Evolutionary conservation across 495 filamentous ascomycete species (phyloP).

Genomic region (Penicillium herquei): DNA sequence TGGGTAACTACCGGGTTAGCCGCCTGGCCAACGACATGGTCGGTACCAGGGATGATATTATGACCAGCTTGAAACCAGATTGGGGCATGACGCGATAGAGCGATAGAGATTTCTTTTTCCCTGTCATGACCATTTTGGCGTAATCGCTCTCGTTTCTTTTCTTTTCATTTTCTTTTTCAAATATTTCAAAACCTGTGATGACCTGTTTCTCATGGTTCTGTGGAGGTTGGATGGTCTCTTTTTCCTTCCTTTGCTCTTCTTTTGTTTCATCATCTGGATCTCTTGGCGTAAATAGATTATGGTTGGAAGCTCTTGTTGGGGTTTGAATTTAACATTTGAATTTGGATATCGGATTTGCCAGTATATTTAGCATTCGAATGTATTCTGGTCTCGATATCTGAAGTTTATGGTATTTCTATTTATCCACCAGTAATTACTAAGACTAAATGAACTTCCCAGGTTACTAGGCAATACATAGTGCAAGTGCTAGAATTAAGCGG

Average conservation of each 20-base stretch:
- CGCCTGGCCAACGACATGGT: conserved; percentile 80
- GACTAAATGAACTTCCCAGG: too few relatives aligned
- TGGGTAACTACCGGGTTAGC: conserved; percentile 87
- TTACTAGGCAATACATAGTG: too few relatives aligned
- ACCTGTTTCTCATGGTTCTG: conserved; percentile 27
- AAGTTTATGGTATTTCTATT: too few relatives aligned
- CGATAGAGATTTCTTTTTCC: not conserved
- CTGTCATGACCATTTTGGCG: conserved; percentile 26
- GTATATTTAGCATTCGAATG: too few relatives aligned
- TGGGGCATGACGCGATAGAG: conserved; percentile 59
- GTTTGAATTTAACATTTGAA: conserved; percentile 2
- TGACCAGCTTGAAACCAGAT: conserved; percentile 67
- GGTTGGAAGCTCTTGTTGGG: conserved; percentile 11
- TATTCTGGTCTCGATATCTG: not conserved
- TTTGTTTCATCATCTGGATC: conserved; percentile 19
- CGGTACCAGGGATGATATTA: conserved; percentile 73
- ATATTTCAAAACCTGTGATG: conserved; percentile 26
- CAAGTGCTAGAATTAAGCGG: too few relatives aligned
- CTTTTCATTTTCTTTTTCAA: not conserved
- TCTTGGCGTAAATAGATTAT: conserved; percentile 29
- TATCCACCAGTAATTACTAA: too few relatives aligned
- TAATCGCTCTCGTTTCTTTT: not conserved
- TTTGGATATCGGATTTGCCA: too few relatives aligned
- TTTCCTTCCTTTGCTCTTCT: conserved; percentile 6
- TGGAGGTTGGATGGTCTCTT: conserved; percentile 2